Evolutionary conservation across 129 eudicot species (phyloP).

Genomic region (Smallanthus sonchifolius): DNA sequence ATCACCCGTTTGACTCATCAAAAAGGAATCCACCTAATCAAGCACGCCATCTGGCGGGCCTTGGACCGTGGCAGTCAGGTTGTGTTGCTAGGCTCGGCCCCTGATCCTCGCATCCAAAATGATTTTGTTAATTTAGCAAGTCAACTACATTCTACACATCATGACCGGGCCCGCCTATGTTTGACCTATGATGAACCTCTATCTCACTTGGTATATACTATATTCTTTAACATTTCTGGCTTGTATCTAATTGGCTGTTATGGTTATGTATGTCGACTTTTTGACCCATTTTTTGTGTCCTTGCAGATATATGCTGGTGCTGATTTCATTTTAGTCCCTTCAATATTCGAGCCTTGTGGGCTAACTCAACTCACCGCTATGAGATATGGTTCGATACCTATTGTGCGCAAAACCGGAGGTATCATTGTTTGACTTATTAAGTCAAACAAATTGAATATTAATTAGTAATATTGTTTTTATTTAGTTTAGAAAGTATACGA

Average conservation of each 20-base stretch:
- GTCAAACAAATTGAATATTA: background rate
- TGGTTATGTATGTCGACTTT: background rate
- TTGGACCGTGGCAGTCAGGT: constrained; percentile 91
- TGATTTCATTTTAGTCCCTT: constrained; percentile 95
- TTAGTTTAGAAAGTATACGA: background rate
- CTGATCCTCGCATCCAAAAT: constrained; percentile 91
- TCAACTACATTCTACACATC: constrained; percentile 78
- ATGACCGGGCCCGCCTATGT: constrained; percentile 84
- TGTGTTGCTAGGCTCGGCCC: constrained; percentile 95
- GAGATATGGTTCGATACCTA: constrained; percentile 96
- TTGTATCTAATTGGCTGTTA: background rate
- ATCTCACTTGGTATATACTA: constrained; percentile 81
- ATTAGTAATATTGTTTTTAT: background rate
- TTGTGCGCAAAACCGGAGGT: constrained; percentile 99
- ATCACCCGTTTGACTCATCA: constrained; percentile 96
- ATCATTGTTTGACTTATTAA: background rate
- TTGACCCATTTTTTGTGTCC: constrained; percentile 6
- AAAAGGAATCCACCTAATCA: constrained; percentile 96
- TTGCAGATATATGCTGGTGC: constrained; percentile 90
- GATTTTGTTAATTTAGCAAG: constrained; percentile 89
- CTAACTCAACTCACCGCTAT: constrained; percentile 97
- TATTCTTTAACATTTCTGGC: background rate
- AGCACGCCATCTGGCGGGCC: constrained; percentile 95
- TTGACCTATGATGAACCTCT: constrained; percentile 94
- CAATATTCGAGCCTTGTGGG: constrained; percentile 99